Percentiles rank a stretch among this genome's conserved stretches.
Evolutionary conservation across 1,284 basidiomycete genomes (phyloP).

Genomic region (Apiotrichum gracile): DNA sequence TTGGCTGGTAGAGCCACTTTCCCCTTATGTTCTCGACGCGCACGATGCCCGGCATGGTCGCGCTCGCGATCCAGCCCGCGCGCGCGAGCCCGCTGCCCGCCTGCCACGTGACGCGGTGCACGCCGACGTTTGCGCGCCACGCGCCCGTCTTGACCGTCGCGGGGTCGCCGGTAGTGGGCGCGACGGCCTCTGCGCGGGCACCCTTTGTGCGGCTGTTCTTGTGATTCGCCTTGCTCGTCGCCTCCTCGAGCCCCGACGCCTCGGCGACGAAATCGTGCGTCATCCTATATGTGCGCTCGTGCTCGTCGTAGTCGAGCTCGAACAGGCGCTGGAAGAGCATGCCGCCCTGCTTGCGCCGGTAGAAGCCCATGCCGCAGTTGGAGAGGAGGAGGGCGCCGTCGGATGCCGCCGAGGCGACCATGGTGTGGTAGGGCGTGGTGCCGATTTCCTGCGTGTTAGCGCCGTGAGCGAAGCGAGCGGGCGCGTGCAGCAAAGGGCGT

Average conservation of each 20-base stretch:
- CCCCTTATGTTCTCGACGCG: slow-evolving; percentile 63
- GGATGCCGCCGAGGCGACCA: slow-evolving; percentile 68
- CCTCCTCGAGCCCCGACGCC: slow-evolving; percentile 44
- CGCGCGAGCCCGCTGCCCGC: slow-evolving; percentile 60
- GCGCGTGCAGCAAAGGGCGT: too few species aligned
- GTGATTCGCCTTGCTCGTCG: slow-evolving; percentile 12
- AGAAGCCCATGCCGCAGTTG: slow-evolving; percentile 22
- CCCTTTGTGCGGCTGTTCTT: slow-evolving; percentile 11
- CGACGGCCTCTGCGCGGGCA: slow-evolving; percentile 9
- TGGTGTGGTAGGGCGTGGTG: slow-evolving; percentile 78
- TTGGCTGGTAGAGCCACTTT: not conserved
- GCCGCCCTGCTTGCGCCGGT: slow-evolving; percentile 44
- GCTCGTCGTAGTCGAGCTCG: slow-evolving; percentile 76
- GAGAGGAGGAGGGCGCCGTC: slow-evolving; percentile 62
- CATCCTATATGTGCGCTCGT: slow-evolving; percentile 68
- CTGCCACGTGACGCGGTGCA: slow-evolving; percentile 76
- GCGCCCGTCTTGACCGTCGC: slow-evolving; percentile 50
- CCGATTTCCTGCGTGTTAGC: slow-evolving; percentile 55
- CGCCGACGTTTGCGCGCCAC: slow-evolving; percentile 68
- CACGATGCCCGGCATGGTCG: slow-evolving; percentile 74
- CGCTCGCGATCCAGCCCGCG: slow-evolving; percentile 66
- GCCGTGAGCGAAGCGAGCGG: too few species aligned
- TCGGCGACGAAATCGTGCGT: slow-evolving; percentile 73
- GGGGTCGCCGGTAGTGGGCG: slow-evolving; percentile 6
- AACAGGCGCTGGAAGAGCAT: slow-evolving; percentile 72